Evolutionary conservation across 2,329 filamentous ascomycete genomes (phyloP).

Genomic region (Fonsecaea pedrosoi): DNA sequence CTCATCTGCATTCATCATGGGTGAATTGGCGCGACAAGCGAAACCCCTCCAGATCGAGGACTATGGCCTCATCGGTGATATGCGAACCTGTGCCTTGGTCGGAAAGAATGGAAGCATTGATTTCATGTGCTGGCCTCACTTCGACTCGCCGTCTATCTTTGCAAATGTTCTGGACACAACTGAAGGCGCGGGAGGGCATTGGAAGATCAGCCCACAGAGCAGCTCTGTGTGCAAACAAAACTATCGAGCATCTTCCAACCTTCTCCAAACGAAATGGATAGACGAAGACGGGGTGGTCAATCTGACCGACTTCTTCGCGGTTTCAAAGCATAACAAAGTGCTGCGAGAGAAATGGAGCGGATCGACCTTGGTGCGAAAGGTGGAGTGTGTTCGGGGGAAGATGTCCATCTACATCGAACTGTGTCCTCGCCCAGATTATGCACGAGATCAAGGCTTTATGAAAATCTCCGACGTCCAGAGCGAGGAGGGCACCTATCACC

Average conservation of each 20-base stretch:
- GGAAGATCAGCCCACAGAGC: slow-evolving; percentile 63
- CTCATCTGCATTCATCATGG: slow-evolving; percentile 4
- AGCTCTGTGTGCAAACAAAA: slow-evolving; percentile 74
- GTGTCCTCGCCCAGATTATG: slow-evolving; percentile 76
- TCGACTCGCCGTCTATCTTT: slow-evolving; percentile 78
- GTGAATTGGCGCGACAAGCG: slow-evolving; percentile 5
- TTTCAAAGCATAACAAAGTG: slow-evolving; percentile 65
- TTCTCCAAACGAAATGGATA: slow-evolving; percentile 78
- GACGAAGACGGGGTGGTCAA: slow-evolving; percentile 77
- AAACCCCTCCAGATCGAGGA: slow-evolving; percentile 64
- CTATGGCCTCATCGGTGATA: slow-evolving; percentile 81
- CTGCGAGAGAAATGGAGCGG: slow-evolving; percentile 38
- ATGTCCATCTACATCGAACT: slow-evolving; percentile 72
- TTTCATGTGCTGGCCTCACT: slow-evolving; percentile 83
- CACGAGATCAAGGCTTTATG: slow-evolving; percentile 66
- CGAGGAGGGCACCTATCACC: slow-evolving; percentile 30
- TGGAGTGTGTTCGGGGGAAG: slow-evolving; percentile 73
- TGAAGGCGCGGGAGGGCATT: slow-evolving; percentile 69
- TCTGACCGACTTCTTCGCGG: slow-evolving; percentile 76
- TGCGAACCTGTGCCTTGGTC: slow-evolving; percentile 78
- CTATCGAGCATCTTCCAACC: slow-evolving; percentile 76
- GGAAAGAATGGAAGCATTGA: slow-evolving; percentile 76
- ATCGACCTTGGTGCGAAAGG: slow-evolving; percentile 66
- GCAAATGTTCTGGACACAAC: slow-evolving; percentile 75
- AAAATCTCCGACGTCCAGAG: slow-evolving; percentile 43